A percentile compares a stretch with the other conserved stretches of the same genome.
Evolutionary conservation across 345 rosid species (phyloP).

Genomic region (Carallia brachiata): DNA sequence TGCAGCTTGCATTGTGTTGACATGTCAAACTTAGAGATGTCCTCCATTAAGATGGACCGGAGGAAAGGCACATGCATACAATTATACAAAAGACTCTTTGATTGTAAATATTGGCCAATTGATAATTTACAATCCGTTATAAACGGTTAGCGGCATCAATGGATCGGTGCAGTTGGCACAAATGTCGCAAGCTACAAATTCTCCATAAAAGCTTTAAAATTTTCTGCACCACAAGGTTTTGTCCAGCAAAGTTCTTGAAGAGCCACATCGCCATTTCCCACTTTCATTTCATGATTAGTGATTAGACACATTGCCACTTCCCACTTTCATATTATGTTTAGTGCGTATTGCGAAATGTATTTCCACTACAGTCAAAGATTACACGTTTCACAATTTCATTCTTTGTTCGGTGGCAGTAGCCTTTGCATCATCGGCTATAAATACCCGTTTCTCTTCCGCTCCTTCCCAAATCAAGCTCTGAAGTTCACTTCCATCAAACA

Average conservation of each 20-base stretch:
- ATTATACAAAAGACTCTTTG: not conserved
- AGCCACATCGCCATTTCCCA: constrained; percentile 4
- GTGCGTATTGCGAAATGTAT: no score
- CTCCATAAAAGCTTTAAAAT: not conserved
- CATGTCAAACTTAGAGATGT: no score
- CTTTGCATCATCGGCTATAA: no score
- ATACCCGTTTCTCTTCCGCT: no score
- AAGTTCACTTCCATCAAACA: no score
- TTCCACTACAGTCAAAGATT: no score
- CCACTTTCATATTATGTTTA: not conserved
- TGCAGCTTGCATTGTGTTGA: no score
- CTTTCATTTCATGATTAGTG: no score
- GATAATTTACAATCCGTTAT: not conserved
- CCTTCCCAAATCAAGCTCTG: no score
- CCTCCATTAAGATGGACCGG: not conserved
- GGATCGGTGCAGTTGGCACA: not conserved
- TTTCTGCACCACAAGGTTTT: not conserved
- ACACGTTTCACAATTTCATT: no score
- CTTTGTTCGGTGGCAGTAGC: no score
- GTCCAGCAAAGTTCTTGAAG: not conserved
- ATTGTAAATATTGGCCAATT: not conserved
- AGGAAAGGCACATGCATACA: not conserved
- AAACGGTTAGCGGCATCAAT: constrained; percentile 13
- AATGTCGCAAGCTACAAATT: not conserved
- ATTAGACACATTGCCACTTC: not conserved